A percentile compares a stretch with the other conserved stretches of the same genome.
These are phyloP conservation scores for Rhexocercosporidium sp. DNA, from an alignment of 2,329 filamentous ascomycete genomes.

Conservation along the genomic window DNA sequence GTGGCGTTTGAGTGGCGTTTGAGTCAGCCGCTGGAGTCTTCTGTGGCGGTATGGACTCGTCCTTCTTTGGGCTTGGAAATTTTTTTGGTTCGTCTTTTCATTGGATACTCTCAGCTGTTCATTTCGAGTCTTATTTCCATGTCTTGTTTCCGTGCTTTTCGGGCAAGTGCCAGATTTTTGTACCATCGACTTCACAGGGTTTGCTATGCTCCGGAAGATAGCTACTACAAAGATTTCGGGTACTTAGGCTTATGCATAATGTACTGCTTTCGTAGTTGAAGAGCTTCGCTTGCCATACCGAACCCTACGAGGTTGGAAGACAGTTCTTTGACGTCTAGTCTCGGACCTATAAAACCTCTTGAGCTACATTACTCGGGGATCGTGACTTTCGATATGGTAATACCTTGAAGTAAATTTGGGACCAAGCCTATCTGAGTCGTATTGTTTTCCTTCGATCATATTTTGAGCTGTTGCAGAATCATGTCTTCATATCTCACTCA, in stretches of 20 bases:
- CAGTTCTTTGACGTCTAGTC: neutral
- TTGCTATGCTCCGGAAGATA: too few species aligned
- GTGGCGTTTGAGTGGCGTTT: slow-evolving; percentile 6
- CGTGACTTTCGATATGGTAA: neutral
- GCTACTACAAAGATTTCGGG: too few species aligned
- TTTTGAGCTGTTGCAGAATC: neutral
- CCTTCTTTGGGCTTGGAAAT: neutral
- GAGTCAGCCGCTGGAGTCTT: neutral
- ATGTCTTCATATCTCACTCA: neutral
- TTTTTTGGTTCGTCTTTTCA: neutral
- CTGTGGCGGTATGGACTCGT: neutral
- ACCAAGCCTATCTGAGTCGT: neutral
- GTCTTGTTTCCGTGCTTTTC: too few species aligned
- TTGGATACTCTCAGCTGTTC: neutral
- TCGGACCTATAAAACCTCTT: neutral
- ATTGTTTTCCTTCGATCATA: neutral
- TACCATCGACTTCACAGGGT: too few species aligned
- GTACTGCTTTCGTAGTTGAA: neutral
- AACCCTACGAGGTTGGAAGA: neutral
- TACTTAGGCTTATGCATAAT: too few species aligned
- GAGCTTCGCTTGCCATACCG: neutral
- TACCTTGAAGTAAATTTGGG: neutral
- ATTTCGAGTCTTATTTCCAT: neutral
- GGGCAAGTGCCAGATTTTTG: too few species aligned
- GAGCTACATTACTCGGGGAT: neutral